phyloP scores from a whole-genome alignment of 2,329 filamentous ascomycete genomes.

The Periconia sp. region DNA sequence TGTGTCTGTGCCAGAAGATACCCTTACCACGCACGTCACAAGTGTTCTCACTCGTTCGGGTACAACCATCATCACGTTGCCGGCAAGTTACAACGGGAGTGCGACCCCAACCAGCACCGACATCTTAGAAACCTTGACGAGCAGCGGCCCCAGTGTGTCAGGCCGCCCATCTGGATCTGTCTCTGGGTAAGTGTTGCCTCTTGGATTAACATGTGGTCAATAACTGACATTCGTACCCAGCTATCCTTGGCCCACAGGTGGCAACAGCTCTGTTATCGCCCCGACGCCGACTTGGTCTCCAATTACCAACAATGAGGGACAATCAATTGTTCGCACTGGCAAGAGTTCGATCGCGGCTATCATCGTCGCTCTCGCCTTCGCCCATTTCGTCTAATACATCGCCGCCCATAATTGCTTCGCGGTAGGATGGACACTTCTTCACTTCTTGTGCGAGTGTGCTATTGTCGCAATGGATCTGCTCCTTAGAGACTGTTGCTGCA shows the following conservation, averaged over 20 bases:
- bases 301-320: conserved; percentile 25
- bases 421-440: conserved; percentile 6
- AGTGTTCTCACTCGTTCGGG: conserved; percentile 25
- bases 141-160: conserved; percentile 18
- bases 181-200: conserved; percentile 23
- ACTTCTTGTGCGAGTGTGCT: conserved; percentile 7
- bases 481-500: conserved; percentile 13
- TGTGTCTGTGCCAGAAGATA: background rate
- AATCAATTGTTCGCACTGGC: conserved; percentile 18
- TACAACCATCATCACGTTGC: conserved; percentile 22
- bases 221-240: conserved; percentile 5
- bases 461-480: conserved; percentile 12
- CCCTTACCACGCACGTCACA: conserved; percentile 26
- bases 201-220: background rate
- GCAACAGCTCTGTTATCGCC: conserved; percentile 24
- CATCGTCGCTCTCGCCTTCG: conserved; percentile 27
- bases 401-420: background rate
- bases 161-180: conserved; percentile 27
- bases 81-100: conserved; percentile 5
- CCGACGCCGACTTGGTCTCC: conserved; percentile 28
- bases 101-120: conserved; percentile 12
- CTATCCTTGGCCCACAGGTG: background rate
- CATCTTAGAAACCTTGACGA: conserved; percentile 21
- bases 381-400: conserved; percentile 24
- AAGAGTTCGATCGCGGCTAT: conserved; percentile 30